phyloP scores from a whole-genome alignment of 805 yeast species.

The Candida xiaguanensis region DNA sequence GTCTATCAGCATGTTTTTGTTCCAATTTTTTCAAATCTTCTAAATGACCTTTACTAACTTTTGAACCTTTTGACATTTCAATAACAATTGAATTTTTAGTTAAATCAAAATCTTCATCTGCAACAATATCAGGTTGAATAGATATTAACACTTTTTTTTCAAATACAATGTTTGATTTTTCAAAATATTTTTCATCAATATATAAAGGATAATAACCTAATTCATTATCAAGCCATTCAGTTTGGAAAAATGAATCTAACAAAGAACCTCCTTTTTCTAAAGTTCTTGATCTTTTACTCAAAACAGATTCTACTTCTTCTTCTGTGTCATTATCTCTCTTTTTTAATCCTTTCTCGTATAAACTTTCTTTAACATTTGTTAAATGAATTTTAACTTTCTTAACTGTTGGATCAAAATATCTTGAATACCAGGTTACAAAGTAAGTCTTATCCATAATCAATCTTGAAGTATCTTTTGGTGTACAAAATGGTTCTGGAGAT shows the following conservation, averaged over 20 bases:
- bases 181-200: conserved; percentile 61
- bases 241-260: conserved; percentile 50
- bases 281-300: conserved; percentile 28
- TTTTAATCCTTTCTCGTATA: conserved; percentile 53
- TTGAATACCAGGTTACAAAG: conserved; percentile 79
- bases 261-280: conserved; percentile 37
- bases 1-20: conserved; percentile 21
- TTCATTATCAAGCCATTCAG: conserved; percentile 65
- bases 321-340: conserved; percentile 23
- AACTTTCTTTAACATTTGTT: conserved; percentile 57
- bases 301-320: not conserved
- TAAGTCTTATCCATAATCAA: conserved; percentile 61
- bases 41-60: conserved; percentile 46
- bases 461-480: conserved; percentile 61
- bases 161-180: conserved; percentile 31
- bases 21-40: conserved; percentile 40
- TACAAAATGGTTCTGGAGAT: conserved; percentile 77
- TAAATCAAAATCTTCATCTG: conserved; percentile 64
- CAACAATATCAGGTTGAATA: conserved; percentile 66
- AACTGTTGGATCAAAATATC: conserved; percentile 53
- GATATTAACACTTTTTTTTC: conserved; percentile 59
- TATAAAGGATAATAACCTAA: conserved; percentile 66
- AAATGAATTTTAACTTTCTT: conserved; percentile 64
- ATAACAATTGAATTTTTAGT: conserved; percentile 40
- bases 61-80: conserved; percentile 48